These are phyloP conservation scores for Balansia obtecta DNA, from an alignment of 2,329 filamentous ascomycete genomes.

Conservation along the genomic window DNA sequence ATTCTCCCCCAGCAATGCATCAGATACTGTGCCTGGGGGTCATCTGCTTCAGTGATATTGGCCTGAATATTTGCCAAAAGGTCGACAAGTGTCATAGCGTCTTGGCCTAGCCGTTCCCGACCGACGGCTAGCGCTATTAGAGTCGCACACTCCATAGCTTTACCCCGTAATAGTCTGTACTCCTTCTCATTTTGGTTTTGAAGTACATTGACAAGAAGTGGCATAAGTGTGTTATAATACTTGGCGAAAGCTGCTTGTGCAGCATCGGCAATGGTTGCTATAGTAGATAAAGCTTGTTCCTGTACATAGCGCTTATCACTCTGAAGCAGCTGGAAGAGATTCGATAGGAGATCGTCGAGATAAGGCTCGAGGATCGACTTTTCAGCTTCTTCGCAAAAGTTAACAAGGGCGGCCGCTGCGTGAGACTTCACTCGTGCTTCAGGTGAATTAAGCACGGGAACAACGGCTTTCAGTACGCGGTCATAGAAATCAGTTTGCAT, in stretches of 20 bases:
- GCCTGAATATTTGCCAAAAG: slow-evolving; percentile 78
- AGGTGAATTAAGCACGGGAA: slow-evolving; percentile 78
- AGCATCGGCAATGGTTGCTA: slow-evolving; percentile 97
- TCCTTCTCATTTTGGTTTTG: slow-evolving; percentile 88
- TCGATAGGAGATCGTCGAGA: slow-evolving; percentile 72
- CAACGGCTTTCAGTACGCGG: slow-evolving; percentile 76
- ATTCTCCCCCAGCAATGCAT: slow-evolving; percentile 99
- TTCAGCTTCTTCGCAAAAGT: slow-evolving; percentile 97
- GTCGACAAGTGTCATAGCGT: slow-evolving; percentile 79
- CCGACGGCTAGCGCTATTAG: slow-evolving; percentile 91
- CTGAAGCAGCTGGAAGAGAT: slow-evolving; percentile 77
- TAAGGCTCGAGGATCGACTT: slow-evolving; percentile 87
- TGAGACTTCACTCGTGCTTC: slow-evolving; percentile 95
- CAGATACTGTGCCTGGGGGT: slow-evolving; percentile 91
- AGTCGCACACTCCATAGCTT: slow-evolving; percentile 98
- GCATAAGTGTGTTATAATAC: slow-evolving; percentile 95
- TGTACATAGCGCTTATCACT: slow-evolving; percentile 94
- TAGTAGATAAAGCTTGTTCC: slow-evolving; percentile 93
- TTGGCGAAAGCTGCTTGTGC: slow-evolving; percentile 89
- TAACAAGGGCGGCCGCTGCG: slow-evolving; percentile 92
- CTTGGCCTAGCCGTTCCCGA: slow-evolving; percentile 77
- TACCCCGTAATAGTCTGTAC: slow-evolving; percentile 78
- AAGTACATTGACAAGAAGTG: slow-evolving; percentile 78
- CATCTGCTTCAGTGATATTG: slow-evolving; percentile 78
- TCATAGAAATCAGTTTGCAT: slow-evolving; percentile 97